Conservation (phyloP, 2,329 filamentous ascomycete species). For the Waltergamsia citrina region DNA sequence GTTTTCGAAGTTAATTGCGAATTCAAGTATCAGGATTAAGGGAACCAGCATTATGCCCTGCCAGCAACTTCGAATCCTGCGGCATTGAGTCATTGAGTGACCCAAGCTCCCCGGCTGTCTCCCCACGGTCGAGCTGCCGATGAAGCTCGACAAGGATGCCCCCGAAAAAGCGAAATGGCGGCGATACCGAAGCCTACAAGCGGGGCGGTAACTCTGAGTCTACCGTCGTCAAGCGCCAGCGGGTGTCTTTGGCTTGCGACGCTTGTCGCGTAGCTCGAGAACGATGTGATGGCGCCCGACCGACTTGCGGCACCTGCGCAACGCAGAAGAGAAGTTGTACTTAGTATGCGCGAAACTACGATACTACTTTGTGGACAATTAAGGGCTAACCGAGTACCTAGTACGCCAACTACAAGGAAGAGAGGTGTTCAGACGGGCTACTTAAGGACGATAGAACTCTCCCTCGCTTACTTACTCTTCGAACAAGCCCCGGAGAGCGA, state of each 20-base stretch:
- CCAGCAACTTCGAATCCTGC: too few species aligned
- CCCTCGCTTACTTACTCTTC: constrained; percentile 54
- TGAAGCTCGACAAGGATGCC: constrained; percentile 1
- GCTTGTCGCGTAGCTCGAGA: constrained; percentile 58
- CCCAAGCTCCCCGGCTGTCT: neutral
- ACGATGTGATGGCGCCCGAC: constrained; percentile 63
- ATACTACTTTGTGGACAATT: too few species aligned
- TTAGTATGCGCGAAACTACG: too few species aligned
- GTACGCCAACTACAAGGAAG: constrained; percentile 63
- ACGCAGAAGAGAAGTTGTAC: constrained; percentile 56
- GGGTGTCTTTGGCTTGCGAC: constrained; percentile 61
- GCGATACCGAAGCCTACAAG: constrained; percentile 1
- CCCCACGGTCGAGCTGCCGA: neutral
- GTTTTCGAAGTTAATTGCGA: too few species aligned
- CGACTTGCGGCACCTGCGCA: constrained; percentile 57
- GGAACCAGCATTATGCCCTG: too few species aligned
- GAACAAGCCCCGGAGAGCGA: constrained; percentile 51
- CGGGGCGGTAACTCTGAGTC: neutral
- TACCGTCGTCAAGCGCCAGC: constrained; percentile 42
- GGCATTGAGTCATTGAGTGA: neutral
- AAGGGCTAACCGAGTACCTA: too few species aligned
- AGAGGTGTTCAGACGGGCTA: constrained; percentile 74
- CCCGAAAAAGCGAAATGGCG: constrained; percentile 2
- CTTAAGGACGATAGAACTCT: constrained; percentile 62
- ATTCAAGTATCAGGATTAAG: too few species aligned